Conservation (phyloP, 2,329 filamentous ascomycete genomes). For the Alternaria sp. region DNA sequence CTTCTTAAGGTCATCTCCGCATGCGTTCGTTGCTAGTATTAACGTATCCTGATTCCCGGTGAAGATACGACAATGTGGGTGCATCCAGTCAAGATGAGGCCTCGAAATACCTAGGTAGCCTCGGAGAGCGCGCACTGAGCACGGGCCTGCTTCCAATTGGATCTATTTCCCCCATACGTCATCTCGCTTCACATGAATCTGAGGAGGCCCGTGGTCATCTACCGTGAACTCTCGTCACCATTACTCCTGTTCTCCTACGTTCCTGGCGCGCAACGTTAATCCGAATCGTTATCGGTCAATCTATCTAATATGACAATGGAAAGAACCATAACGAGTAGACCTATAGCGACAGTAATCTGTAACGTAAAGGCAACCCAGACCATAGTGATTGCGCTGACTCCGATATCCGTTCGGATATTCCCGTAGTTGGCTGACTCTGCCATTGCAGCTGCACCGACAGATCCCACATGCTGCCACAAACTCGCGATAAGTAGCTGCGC, state of each 20-base stretch:
- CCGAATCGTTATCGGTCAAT: neutral
- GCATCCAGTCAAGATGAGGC: neutral
- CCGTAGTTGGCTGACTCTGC: constrained; percentile 88
- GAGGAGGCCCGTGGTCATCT: neutral
- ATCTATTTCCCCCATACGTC: neutral
- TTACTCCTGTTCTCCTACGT: neutral
- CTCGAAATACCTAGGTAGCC: neutral
- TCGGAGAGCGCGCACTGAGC: neutral
- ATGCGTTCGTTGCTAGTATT: neutral
- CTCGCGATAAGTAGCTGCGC: neutral
- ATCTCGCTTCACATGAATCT: neutral
- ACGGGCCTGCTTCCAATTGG: neutral
- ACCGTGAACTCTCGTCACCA: neutral
- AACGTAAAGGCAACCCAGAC: neutral
- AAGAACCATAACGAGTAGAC: neutral
- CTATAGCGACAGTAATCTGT: neutral
- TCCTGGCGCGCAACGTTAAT: neutral
- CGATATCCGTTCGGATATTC: constrained; percentile 79
- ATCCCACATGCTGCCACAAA: constrained; percentile 69
- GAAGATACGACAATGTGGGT: neutral
- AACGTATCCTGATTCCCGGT: neutral
- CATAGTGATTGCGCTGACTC: constrained; percentile 68
- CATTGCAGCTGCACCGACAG: constrained; percentile 88
- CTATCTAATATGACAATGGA: neutral
- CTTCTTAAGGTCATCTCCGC: neutral